These are phyloP conservation scores for Pichia sp. DNA, from an alignment of 1,139 yeast genomes.

Conservation along the genomic window DNA sequence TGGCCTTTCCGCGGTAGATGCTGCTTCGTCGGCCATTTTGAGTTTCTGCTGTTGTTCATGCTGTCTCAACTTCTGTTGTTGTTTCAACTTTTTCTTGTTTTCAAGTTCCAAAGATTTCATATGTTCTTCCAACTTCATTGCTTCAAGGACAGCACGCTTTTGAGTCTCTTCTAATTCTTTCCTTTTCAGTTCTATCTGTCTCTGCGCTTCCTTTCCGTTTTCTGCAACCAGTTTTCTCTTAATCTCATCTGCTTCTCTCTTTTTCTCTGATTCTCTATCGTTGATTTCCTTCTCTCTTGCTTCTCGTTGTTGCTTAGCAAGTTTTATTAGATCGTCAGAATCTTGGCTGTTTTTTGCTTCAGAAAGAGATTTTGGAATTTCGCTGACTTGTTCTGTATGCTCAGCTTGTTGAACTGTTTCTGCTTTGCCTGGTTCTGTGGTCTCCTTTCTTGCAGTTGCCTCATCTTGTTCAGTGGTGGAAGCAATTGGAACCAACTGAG, in stretches of 20 bases:
- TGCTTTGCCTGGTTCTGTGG: neutral
- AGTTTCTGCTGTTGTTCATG: conserved; percentile 1
- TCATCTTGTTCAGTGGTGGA: too few relatives aligned
- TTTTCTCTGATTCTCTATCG: neutral
- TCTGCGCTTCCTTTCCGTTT: neutral
- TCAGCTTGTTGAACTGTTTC: neutral
- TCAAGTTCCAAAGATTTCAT: conserved; percentile 10
- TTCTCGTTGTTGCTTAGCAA: neutral
- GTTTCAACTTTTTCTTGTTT: conserved; percentile 8
- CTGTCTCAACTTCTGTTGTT: conserved; percentile 7
- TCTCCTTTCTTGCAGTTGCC: neutral
- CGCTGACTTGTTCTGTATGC: too few relatives aligned
- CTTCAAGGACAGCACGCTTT: conserved; percentile 2
- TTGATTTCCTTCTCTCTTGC: neutral
- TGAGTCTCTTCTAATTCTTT: conserved; percentile 1
- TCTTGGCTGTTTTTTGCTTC: neutral
- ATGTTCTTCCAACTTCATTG: conserved; percentile 9
- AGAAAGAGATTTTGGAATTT: too few relatives aligned
- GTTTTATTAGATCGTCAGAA: neutral
- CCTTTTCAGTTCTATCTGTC: neutral
- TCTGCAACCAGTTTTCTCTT: neutral
- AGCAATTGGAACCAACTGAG: neutral
- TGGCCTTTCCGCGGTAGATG: neutral
- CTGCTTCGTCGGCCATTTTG: neutral
- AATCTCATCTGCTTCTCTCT: neutral